Evolutionary conservation across 164 flowering plant species (phyloP).

Genomic region (Dillenia suffruticosa): DNA sequence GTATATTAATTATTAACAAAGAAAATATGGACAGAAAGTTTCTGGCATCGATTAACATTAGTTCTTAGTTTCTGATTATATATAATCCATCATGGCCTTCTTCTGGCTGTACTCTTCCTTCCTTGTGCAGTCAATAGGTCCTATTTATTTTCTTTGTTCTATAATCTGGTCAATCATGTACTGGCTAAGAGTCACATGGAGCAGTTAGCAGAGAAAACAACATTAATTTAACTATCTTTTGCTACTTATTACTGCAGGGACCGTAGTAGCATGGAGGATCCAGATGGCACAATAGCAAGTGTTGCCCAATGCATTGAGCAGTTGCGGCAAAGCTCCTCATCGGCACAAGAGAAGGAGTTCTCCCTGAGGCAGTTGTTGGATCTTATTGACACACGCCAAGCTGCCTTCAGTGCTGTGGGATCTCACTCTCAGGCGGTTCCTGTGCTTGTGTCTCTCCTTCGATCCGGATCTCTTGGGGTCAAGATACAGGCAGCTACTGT

Average conservation of each 20-base stretch:
- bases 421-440: constrained; percentile 99
- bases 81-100: too few relatives aligned
- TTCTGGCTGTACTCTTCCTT: too few relatives aligned
- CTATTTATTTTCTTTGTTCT: too few relatives aligned
- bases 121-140: too few relatives aligned
- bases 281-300: constrained; percentile 93
- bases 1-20: too few relatives aligned
- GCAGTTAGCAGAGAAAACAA: too few relatives aligned
- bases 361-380: constrained; percentile 74
- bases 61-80: too few relatives aligned
- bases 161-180: too few relatives aligned
- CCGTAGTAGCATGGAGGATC: constrained; percentile 89
- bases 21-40: too few relatives aligned
- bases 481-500: constrained; percentile 92
- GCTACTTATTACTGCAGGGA: constrained; percentile 45
- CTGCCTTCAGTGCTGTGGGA: constrained; percentile 95
- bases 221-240: too few relatives aligned
- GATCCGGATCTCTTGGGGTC: constrained; percentile 78
- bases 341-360: constrained; percentile 78
- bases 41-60: too few relatives aligned
- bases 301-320: constrained; percentile 99
- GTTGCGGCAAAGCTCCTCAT: constrained; percentile 73
- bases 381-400: constrained; percentile 79
- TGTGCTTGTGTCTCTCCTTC: constrained; percentile 87
- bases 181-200: too few relatives aligned